phyloP scores from a whole-genome alignment of 257 asterid species.

The Forsythia viridissima region DNA sequence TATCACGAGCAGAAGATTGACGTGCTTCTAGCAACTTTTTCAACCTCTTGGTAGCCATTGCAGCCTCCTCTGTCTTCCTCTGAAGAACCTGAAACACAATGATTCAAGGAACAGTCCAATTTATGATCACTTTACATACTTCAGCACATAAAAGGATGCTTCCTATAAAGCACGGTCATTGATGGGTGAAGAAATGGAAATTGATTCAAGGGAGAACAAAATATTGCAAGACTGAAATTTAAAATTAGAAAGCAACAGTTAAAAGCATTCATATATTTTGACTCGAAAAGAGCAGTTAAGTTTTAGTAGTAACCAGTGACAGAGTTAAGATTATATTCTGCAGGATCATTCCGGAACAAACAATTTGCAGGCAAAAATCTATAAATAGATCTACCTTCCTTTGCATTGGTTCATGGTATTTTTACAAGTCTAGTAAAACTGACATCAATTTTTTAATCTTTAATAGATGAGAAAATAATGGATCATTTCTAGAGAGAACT shows the following conservation, averaged over 20 bases:
- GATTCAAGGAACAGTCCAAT: conserved; percentile 6
- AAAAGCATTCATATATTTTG: no score
- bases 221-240: no score
- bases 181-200: no score
- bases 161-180: not conserved
- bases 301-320: not conserved
- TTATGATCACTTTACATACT: not conserved
- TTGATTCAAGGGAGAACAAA: no score
- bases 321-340: not conserved
- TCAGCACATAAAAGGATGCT: not conserved
- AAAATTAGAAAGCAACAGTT: no score
- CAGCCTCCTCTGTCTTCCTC: conserved; percentile 99
- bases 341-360: not conserved
- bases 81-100: conserved; percentile 83
- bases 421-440: not conserved
- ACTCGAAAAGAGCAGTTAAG: no score
- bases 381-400: not conserved
- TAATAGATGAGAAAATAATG: not conserved
- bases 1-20: conserved; percentile 83
- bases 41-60: conserved; percentile 96
- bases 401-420: conserved; percentile 8
- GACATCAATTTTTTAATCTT: not conserved
- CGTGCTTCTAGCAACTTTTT: conserved; percentile 99
- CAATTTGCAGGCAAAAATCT: not conserved
- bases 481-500: not conserved